Conservation (phyloP, 2,329 filamentous ascomycete species). For the Diplodia mutila region DNA sequence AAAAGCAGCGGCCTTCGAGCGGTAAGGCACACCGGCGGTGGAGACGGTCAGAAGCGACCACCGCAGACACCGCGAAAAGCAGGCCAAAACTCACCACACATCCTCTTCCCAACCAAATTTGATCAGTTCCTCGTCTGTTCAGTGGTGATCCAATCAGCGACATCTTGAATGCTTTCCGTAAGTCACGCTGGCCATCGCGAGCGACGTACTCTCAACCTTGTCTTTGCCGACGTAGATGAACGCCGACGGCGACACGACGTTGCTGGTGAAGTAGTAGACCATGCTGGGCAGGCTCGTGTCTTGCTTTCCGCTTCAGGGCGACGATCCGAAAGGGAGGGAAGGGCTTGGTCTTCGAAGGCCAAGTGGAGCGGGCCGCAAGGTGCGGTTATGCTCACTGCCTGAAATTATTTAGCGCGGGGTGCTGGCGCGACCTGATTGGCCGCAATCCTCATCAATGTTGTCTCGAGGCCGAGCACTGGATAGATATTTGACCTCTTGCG, state of each 20-base stretch:
- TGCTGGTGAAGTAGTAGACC: constrained; percentile 97
- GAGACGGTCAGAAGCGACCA: not conserved
- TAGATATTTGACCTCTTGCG: not conserved
- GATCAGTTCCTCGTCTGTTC: constrained; percentile 90
- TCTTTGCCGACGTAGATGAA: constrained; percentile 98
- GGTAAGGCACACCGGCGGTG: not conserved
- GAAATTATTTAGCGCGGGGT: constrained; percentile 20
- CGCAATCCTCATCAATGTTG: not conserved
- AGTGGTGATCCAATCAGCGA: not conserved
- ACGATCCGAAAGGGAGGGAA: not conserved
- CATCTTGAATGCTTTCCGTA: not conserved
- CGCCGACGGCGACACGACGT: constrained; percentile 76
- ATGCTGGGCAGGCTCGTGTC: constrained; percentile 52
- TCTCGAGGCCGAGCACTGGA: not conserved
- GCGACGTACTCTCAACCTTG: constrained; percentile 88
- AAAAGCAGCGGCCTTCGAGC: not conserved
- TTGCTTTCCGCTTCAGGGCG: not conserved
- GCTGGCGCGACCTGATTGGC: constrained; percentile 14
- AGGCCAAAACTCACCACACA: constrained; percentile 72
- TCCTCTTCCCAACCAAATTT: constrained; percentile 93
- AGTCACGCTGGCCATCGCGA: not conserved
- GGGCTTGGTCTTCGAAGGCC: not conserved
- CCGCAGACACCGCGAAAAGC: not conserved
- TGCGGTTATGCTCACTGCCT: constrained; percentile 16
- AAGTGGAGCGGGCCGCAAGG: constrained; percentile 10